These are phyloP conservation scores for Gossypium gossypioides DNA, from an alignment of 441 rosid genomes.

Conservation along the genomic window DNA sequence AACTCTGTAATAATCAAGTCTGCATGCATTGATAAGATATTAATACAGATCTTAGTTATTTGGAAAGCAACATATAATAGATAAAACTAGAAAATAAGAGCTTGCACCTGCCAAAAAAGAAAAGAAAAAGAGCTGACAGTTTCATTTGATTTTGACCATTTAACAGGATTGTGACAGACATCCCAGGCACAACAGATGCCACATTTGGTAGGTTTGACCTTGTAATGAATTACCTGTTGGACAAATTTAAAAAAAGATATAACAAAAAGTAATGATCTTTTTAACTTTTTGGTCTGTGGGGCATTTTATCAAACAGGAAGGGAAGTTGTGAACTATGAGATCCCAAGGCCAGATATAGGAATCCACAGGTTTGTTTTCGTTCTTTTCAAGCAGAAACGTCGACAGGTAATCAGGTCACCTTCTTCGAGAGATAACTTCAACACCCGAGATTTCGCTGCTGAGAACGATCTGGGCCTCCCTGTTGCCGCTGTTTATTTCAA, in stretches of 20 bases:
- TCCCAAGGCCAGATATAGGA: constrained; percentile 66
- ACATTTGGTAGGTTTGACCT: constrained; percentile 46
- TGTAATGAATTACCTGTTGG: background rate
- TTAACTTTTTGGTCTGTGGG: background rate
- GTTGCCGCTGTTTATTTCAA: constrained; percentile 80
- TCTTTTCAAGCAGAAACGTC: constrained; percentile 51
- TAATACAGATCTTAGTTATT: background rate
- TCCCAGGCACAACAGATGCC: constrained; percentile 71
- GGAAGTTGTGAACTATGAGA: constrained; percentile 62
- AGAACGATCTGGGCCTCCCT: constrained; percentile 54
- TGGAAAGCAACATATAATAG: background rate
- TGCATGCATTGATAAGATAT: background rate
- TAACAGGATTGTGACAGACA: constrained; percentile 58
- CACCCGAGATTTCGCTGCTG: constrained; percentile 48
- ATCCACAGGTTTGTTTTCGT: constrained; percentile 68
- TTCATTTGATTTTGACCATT: background rate
- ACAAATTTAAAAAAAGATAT: background rate
- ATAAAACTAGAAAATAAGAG: too few species aligned
- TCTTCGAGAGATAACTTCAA: constrained; percentile 48
- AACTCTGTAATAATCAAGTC: background rate
- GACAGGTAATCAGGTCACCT: constrained; percentile 32
- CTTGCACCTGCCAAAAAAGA: too few species aligned
- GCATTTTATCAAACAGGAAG: constrained; percentile 30
- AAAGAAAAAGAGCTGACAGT: background rate
- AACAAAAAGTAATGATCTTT: background rate